Evolutionary conservation across 768 basidiomycete species (phyloP).

Genomic region (Piloderma croceum): DNA sequence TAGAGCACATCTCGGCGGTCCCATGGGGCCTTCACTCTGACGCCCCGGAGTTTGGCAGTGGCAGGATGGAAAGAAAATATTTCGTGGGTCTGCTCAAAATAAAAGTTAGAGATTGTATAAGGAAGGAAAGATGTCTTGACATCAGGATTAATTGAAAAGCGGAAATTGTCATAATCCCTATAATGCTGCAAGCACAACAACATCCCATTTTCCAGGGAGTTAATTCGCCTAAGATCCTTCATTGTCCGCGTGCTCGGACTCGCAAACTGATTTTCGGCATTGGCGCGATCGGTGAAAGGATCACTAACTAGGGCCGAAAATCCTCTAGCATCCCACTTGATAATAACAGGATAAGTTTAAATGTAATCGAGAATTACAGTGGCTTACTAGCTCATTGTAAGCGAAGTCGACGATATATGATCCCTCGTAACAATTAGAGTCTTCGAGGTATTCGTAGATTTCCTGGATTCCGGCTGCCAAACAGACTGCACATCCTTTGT

Average conservation of each 20-base stretch:
- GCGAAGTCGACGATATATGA: constrained; percentile 13
- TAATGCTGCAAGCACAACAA: too few species aligned
- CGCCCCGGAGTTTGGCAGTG: constrained; percentile 10
- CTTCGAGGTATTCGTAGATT: constrained; percentile 13
- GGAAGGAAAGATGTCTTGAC: constrained; percentile 12
- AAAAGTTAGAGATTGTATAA: constrained; percentile 11
- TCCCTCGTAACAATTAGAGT: constrained; percentile 14
- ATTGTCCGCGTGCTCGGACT: constrained; percentile 12
- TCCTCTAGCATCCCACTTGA: constrained; percentile 12
- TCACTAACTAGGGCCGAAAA: too few species aligned
- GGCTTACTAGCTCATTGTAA: too few species aligned
- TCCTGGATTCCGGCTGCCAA: constrained; percentile 12
- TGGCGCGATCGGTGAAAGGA: constrained; percentile 13
- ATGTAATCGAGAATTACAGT: constrained; percentile 10
- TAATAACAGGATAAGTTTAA: constrained; percentile 11
- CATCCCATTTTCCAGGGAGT: constrained; percentile 17
- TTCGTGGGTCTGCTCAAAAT: constrained; percentile 16
- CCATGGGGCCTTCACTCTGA: constrained; percentile 17
- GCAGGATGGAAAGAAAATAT: constrained; percentile 14
- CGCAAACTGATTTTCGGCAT: constrained; percentile 9
- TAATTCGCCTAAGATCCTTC: too few species aligned
- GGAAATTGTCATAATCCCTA: constrained; percentile 14
- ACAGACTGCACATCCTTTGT: constrained; percentile 17
- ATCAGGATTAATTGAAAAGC: constrained; percentile 11
- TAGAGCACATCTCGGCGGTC: constrained; percentile 9